These are phyloP conservation scores for Cladobotryum protrusum DNA, from an alignment of 2,329 filamentous ascomycete genomes.

Conservation along the genomic window DNA sequence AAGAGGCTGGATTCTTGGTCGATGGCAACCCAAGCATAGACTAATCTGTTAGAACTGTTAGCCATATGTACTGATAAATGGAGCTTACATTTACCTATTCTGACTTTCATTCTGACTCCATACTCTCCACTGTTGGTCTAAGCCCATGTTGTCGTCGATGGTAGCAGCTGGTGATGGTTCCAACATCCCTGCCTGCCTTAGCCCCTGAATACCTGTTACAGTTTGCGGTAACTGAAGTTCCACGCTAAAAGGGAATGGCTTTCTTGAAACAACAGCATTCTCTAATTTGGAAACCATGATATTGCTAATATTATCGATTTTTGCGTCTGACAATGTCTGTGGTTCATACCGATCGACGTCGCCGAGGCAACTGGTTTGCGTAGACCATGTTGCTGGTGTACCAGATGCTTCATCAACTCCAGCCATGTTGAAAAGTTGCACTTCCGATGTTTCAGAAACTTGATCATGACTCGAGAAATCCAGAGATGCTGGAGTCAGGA, in stretches of 20 bases:
- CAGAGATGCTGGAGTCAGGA: too few relatives aligned
- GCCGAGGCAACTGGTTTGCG: too few relatives aligned
- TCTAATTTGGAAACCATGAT: too few relatives aligned
- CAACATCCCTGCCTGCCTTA: slow-evolving; percentile 2
- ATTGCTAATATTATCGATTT: too few relatives aligned
- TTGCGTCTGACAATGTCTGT: too few relatives aligned
- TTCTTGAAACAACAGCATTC: too few relatives aligned
- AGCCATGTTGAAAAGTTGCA: too few relatives aligned
- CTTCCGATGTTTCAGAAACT: too few relatives aligned
- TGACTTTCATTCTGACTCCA: background rate
- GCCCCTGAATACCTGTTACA: background rate
- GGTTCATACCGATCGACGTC: too few relatives aligned
- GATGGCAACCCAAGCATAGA: slow-evolving; percentile 71
- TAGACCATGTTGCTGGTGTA: too few relatives aligned
- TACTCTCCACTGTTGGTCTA: background rate
- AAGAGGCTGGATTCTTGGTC: slow-evolving; percentile 66
- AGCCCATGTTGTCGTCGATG: background rate
- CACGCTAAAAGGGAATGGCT: background rate
- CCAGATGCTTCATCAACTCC: too few relatives aligned
- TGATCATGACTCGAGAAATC: too few relatives aligned
- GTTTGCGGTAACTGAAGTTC: background rate
- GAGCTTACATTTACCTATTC: background rate
- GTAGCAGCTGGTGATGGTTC: background rate
- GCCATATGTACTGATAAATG: background rate
- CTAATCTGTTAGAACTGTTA: slow-evolving; percentile 40